phyloP scores from a whole-genome alignment of 441 rosid species.

The Viola pubescens region DNA sequence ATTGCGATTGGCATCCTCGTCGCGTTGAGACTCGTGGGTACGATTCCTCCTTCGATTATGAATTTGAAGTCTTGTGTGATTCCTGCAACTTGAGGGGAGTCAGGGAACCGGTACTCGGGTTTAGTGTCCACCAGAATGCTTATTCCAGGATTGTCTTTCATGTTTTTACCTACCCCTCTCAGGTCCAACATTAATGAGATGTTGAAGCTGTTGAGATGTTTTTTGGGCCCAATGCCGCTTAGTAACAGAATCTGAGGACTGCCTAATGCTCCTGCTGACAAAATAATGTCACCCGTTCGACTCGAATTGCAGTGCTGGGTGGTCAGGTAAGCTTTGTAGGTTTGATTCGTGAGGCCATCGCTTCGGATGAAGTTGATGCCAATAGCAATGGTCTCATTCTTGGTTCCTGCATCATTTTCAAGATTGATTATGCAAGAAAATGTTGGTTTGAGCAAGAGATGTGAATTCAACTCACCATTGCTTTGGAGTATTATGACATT shows the following conservation, averaged over 20 bases:
- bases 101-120: conserved; percentile 41
- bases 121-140: conserved; percentile 35
- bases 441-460: neutral
- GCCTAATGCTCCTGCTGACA: conserved; percentile 70
- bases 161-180: conserved; percentile 38
- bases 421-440: conserved; percentile 7
- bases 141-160: conserved; percentile 59
- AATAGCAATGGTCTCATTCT: conserved; percentile 28
- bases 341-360: conserved; percentile 32
- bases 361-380: conserved; percentile 56
- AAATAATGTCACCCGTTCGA: conserved; percentile 43
- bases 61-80: conserved; percentile 45
- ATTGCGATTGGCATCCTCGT: conserved; percentile 56
- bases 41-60: conserved; percentile 47
- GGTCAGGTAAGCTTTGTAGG: conserved; percentile 40
- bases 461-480: conserved; percentile 25
- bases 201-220: conserved; percentile 36
- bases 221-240: conserved; percentile 60
- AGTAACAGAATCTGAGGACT: conserved; percentile 67
- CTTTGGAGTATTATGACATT: conserved; percentile 40
- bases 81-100: conserved; percentile 64
- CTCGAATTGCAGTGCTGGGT: conserved; percentile 27
- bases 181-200: conserved; percentile 37
- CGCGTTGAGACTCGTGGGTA: conserved; percentile 40
- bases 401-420: conserved; percentile 22